phyloP scores from a whole-genome alignment of 164 flowering plant genomes.

The Berberis thunbergii region DNA sequence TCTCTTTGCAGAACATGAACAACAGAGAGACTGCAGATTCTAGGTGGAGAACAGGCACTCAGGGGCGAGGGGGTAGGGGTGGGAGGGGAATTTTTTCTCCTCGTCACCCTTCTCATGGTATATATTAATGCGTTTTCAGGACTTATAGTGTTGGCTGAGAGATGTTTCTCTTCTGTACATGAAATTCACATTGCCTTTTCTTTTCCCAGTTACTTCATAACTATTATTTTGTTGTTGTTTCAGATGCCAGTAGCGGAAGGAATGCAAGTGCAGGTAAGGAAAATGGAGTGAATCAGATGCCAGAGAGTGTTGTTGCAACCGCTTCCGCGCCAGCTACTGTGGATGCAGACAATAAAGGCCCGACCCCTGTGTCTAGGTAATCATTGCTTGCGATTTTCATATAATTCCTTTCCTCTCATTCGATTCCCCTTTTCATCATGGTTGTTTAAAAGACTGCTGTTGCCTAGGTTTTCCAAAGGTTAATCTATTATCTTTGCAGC shows the following conservation, averaged over 20 bases:
- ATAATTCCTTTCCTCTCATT: no score
- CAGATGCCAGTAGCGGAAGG: slow-evolving; percentile 65
- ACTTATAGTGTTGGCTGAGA: neutral
- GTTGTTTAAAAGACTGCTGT: neutral
- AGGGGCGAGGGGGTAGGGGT: slow-evolving; percentile 61
- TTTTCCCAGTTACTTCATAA: neutral
- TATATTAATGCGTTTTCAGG: neutral
- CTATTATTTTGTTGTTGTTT: slow-evolving; percentile 5
- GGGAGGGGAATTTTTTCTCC: slow-evolving; percentile 41
- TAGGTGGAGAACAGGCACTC: slow-evolving; percentile 50
- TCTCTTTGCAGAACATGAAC: slow-evolving; percentile 35
- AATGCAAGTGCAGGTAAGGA: slow-evolving; percentile 39
- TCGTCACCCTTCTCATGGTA: slow-evolving; percentile 51
- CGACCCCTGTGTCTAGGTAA: slow-evolving; percentile 26
- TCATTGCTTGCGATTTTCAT: neutral
- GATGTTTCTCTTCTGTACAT: neutral
- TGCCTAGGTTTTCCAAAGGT: neutral
- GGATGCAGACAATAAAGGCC: slow-evolving; percentile 38
- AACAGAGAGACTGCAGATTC: slow-evolving; percentile 59
- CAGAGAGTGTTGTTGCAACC: slow-evolving; percentile 28
- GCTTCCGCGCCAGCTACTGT: slow-evolving; percentile 23
- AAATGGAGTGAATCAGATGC: slow-evolving; percentile 32
- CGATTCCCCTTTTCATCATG: no score
- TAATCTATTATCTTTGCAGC: slow-evolving; percentile 23
- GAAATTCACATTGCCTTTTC: no score